phyloP scores from a whole-genome alignment of 1,139 yeast genomes.

The Taphrina flavorubra region DNA sequence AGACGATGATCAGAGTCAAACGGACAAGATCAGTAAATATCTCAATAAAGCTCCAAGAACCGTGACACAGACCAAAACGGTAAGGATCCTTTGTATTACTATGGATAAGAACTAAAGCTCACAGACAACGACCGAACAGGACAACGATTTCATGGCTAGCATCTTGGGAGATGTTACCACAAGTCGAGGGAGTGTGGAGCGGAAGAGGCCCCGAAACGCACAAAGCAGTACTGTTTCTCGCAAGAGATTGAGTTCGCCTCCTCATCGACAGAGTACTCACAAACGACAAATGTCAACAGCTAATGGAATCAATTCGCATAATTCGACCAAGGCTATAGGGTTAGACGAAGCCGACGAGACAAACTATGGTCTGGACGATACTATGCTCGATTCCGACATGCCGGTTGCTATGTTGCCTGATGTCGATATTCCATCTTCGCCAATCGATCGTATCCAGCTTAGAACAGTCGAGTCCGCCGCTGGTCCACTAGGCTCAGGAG shows the following conservation, averaged over 20 bases:
- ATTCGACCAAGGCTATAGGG: background rate
- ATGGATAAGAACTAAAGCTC: slow-evolving; percentile 43
- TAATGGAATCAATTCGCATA: background rate
- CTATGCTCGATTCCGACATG: slow-evolving; percentile 16
- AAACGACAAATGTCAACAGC: slow-evolving; percentile 8
- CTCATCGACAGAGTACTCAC: slow-evolving; percentile 7
- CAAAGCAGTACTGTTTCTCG: slow-evolving; percentile 1
- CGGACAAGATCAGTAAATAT: slow-evolving; percentile 30
- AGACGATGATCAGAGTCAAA: slow-evolving; percentile 35
- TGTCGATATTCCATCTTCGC: slow-evolving; percentile 35
- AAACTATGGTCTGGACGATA: slow-evolving; percentile 9
- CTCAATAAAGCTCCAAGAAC: slow-evolving; percentile 35
- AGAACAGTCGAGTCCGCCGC: background rate
- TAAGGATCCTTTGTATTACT: slow-evolving; percentile 45
- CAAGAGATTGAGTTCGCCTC: slow-evolving; percentile 7
- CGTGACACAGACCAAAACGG: slow-evolving; percentile 38
- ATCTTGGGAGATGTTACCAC: slow-evolving; percentile 48
- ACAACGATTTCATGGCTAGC: slow-evolving; percentile 50
- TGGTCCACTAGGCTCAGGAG: background rate
- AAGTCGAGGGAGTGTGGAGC: background rate
- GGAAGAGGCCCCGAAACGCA: background rate
- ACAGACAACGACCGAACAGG: slow-evolving; percentile 45
- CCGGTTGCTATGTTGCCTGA: background rate
- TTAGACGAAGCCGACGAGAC: background rate
- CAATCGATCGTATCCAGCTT: slow-evolving; percentile 3